Evolutionary conservation across 2,329 filamentous ascomycete genomes (phyloP), one percentile per base, ranked within the genome.

Genomic region (Fusarium sp.): DNA sequence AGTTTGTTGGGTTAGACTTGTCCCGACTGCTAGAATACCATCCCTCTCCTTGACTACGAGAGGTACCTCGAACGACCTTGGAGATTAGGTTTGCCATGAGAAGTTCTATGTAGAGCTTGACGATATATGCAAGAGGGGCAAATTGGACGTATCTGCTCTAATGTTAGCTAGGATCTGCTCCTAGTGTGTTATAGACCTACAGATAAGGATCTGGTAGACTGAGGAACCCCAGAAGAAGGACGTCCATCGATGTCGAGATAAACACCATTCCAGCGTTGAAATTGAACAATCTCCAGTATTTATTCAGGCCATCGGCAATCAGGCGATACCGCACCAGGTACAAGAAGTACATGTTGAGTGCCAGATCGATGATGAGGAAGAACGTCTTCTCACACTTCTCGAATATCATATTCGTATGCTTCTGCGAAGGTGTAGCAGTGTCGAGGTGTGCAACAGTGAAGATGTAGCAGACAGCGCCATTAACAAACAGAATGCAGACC

Each of bases 81-180:
- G 79, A 84, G 61, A 88, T 88, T 31, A 88, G 82, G 31, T 84
- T 83, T 35, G 87, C 86, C 86, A 88, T 88, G 26, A 83, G 83
- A 75, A 88, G 83, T 71, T 88, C 87, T 70, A 88, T 88, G 70
- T 88, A 84, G 22, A 88, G 82, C 68, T 88, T 88, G 59, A 87
- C 82, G 33, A 87, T 83, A 70, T 88, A 88, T 6, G 85, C 86
- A 7, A 88, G 80, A 0, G 86, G 86, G 38, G 87, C 84, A 70
- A 88, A 87, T 73, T 87, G 86, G 39, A 87, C 84, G 68, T 79
- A 81, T 66, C 80, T 78, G 31, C 36, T 14, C 58, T 36, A 42
- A 54, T 66, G 11, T 76, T 62, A 63, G 75, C 61, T 9, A 7
- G 3, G 5, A 20, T 38, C 7, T 24, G 4, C 13, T 15, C 18